These are phyloP conservation scores for Geoglossum glabrum DNA, from an alignment of 495 filamentous ascomycete species.

Conservation along the genomic window DNA sequence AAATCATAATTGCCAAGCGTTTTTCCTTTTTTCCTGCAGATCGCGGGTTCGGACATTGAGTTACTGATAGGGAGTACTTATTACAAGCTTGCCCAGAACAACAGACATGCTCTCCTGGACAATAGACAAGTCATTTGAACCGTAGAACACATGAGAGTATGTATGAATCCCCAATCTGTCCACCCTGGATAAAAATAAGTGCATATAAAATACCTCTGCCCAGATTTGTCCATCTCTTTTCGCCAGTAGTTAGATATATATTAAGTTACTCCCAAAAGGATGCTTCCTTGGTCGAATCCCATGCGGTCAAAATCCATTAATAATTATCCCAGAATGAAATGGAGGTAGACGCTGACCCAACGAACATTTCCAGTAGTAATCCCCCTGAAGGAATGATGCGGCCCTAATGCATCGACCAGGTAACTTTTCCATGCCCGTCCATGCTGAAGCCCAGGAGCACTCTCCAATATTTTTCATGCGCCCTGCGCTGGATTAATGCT, in stretches of 20 bases:
- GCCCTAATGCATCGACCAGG: neutral
- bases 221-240: neutral
- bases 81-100: too few species aligned
- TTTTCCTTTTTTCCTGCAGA: neutral
- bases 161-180: neutral
- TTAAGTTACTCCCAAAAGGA: neutral
- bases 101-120: too few species aligned
- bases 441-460: neutral
- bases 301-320: neutral
- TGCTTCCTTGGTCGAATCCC: neutral
- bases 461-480: neutral
- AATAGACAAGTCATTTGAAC: neutral
- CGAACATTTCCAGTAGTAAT: neutral
- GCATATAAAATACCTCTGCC: neutral
- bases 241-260: neutral
- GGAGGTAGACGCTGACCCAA: neutral
- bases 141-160: neutral
- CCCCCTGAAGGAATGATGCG: neutral
- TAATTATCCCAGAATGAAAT: neutral
- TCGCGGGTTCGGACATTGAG: too few species aligned
- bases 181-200: neutral
- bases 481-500: neutral
- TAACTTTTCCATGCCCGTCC: neutral
- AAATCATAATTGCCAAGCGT: neutral
- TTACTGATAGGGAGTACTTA: too few species aligned